These are phyloP conservation scores for Suillus hirtellus DNA, from an alignment of 768 basidiomycete species.

Conservation along the genomic window DNA sequence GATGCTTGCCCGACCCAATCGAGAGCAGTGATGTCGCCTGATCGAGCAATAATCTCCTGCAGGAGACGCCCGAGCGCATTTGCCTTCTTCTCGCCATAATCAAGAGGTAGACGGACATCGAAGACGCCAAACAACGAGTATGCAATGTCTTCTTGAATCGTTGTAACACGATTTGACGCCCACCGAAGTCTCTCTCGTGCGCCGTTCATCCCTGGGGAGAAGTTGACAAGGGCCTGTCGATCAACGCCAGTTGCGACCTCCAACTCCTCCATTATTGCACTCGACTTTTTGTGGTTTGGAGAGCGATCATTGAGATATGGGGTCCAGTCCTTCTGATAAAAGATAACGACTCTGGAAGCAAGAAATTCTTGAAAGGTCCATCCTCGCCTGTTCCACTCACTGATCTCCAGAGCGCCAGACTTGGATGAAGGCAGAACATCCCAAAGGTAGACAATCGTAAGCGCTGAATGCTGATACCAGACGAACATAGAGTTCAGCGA, in stretches of 20 bases:
- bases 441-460: not conserved
- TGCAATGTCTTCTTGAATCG: not conserved
- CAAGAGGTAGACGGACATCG: not conserved
- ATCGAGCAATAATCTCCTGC: not conserved
- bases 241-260: not conserved
- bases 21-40: not conserved
- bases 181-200: not conserved
- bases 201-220: not conserved
- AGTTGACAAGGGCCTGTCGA: not conserved
- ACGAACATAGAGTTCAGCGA: not conserved
- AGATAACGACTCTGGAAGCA: not conserved
- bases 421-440: not conserved
- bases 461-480: not conserved
- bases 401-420: not conserved
- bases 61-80: not conserved
- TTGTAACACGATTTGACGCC: not conserved
- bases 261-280: not conserved
- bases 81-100: slow-evolving; percentile 1
- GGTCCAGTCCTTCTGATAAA: not conserved
- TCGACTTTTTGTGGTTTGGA: not conserved
- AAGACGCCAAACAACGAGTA: not conserved
- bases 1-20: not conserved
- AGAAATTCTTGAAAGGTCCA: not conserved
- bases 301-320: not conserved
- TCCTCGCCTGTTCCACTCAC: not conserved